A percentile compares a stretch with the other conserved stretches of the same genome.
These are phyloP conservation scores for Blastocystis sp. DNA, from an alignment of 352 stramenopile genomes.

Conservation along the genomic window DNA sequence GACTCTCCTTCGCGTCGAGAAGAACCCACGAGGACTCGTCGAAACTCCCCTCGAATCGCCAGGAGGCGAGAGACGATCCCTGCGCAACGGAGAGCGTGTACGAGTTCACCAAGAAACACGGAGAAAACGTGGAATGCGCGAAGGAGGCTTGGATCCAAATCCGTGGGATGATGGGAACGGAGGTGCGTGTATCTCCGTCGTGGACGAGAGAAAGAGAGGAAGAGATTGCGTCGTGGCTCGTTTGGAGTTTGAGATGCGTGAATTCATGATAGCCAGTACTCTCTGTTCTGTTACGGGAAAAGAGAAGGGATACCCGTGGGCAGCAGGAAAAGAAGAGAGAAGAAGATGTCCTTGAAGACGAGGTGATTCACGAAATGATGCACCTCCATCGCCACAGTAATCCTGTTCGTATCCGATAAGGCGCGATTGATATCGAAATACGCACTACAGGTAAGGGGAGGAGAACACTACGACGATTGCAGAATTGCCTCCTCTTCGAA, in stretches of 20 bases:
- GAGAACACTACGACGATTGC: not conserved
- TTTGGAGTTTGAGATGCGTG: not conserved
- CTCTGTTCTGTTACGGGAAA: not conserved
- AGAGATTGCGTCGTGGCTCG: not conserved
- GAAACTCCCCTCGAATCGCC: conserved; percentile 14
- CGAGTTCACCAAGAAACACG: not conserved
- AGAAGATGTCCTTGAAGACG: not conserved
- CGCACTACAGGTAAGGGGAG: not conserved
- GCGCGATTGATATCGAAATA: not conserved
- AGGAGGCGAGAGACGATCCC: not conserved
- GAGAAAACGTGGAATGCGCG: not conserved
- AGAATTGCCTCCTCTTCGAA: not conserved
- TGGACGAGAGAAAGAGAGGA: not conserved
- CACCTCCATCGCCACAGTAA: not conserved
- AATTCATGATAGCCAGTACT: not conserved
- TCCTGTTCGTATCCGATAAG: not conserved
- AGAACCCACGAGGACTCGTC: not conserved
- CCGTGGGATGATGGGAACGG: not conserved
- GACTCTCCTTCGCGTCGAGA: conserved; percentile 14
- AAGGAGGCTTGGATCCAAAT: not conserved
- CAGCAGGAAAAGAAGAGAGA: conserved; percentile 10
- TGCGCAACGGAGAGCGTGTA: conserved; percentile 13
- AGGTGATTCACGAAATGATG: not conserved
- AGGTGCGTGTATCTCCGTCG: conserved; percentile 37
- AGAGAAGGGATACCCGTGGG: not conserved